A percentile compares a stretch with the other conserved stretches of the same genome.
phyloP scores from a whole-genome alignment of 1,284 basidiomycete genomes.

The Papiliotrema laurentii region DNA sequence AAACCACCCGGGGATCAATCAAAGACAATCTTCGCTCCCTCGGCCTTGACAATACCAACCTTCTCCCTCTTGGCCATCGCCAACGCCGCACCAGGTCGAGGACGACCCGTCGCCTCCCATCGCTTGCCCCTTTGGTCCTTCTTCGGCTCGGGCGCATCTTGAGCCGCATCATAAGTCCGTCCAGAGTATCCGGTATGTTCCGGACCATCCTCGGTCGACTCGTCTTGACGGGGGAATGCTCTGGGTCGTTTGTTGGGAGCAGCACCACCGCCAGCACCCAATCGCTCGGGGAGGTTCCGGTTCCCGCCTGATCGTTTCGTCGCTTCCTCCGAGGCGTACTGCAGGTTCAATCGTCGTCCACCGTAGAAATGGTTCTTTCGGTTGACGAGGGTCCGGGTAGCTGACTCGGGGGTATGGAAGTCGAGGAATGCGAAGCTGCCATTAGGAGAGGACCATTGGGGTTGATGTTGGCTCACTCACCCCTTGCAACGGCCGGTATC shows the following conservation, averaged over 20 bases:
- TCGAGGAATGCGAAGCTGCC: slow-evolving; percentile 90
- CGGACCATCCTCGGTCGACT: not conserved
- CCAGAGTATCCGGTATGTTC: not conserved
- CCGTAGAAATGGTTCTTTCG: slow-evolving; percentile 76
- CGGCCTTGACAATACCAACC: slow-evolving; percentile 68
- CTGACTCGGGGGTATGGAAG: slow-evolving; percentile 71
- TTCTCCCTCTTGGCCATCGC: slow-evolving; percentile 82
- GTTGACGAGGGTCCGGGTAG: slow-evolving; percentile 77
- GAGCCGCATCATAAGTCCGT: not conserved
- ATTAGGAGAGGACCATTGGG: not conserved
- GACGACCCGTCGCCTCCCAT: slow-evolving; percentile 52
- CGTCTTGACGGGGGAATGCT: too few species aligned
- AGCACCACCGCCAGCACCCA: not conserved
- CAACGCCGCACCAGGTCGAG: slow-evolving; percentile 83
- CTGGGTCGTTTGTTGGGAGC: slow-evolving; percentile 1
- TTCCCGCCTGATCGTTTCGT: slow-evolving; percentile 26
- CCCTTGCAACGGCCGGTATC: slow-evolving; percentile 94
- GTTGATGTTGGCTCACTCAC: slow-evolving; percentile 50
- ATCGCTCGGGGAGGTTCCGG: not conserved
- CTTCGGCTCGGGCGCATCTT: slow-evolving; percentile 5
- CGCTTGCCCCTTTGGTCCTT: slow-evolving; percentile 42
- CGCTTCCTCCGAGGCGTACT: slow-evolving; percentile 45
- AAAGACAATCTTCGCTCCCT: slow-evolving; percentile 80
- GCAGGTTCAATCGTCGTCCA: slow-evolving; percentile 68
- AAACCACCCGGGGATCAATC: slow-evolving; percentile 23